phyloP scores from a whole-genome alignment of 495 filamentous ascomycete genomes.

The Margaritispora aquatica region DNA sequence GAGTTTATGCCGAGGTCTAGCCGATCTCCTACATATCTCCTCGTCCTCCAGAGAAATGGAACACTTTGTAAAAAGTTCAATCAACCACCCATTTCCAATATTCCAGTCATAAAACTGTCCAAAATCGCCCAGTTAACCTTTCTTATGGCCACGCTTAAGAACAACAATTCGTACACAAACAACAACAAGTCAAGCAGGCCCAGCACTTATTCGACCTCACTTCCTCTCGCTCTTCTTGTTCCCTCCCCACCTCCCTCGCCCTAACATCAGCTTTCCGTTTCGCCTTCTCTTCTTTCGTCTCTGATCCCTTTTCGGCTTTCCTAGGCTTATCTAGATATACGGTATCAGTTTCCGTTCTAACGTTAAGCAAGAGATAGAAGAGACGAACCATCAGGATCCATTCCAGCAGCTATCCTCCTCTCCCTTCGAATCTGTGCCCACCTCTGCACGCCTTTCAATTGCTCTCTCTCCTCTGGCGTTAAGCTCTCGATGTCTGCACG shows the following conservation, averaged over 20 bases:
- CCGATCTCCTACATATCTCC: no score
- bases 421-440: not conserved
- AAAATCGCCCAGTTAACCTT: not conserved
- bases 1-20: no score
- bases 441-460: not conserved
- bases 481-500: no score
- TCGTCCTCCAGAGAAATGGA: no score
- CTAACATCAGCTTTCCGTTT: not conserved
- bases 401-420: not conserved
- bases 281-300: not conserved
- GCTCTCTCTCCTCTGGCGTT: not conserved
- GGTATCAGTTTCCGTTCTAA: not conserved
- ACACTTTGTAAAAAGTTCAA: no score
- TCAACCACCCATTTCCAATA: no score
- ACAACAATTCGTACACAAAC: not conserved
- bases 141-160: not conserved
- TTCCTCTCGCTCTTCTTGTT: not conserved
- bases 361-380: not conserved
- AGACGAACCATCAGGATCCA: not conserved
- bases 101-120: not conserved
- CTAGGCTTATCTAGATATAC: not conserved
- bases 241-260: not conserved
- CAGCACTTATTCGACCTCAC: not conserved
- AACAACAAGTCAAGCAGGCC: not conserved
- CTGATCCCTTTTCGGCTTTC: not conserved